Evolutionary conservation across 2,329 filamentous ascomycete species (phyloP).

Genomic region (Talaromyces sp.): DNA sequence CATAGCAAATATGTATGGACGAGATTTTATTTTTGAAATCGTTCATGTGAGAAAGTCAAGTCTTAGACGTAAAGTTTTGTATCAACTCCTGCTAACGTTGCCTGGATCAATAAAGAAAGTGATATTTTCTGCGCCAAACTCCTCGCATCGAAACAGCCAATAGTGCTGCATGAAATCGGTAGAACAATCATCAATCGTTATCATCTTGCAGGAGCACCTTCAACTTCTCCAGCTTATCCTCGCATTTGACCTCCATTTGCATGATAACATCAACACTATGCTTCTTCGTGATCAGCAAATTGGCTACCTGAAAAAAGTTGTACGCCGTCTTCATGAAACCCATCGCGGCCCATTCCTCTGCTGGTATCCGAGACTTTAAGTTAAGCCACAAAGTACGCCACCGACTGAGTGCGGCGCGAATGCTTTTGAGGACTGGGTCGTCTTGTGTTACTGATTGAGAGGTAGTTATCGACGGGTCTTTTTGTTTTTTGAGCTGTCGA

Average conservation of each 20-base stretch:
- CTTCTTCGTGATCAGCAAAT: constrained; percentile 41
- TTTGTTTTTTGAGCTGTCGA: constrained; percentile 11
- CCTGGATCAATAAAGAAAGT: not conserved
- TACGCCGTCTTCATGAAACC: constrained; percentile 43
- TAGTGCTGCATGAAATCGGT: not conserved
- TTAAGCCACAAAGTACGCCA: constrained; percentile 40
- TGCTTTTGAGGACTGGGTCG: constrained; percentile 29
- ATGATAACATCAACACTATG: constrained; percentile 44
- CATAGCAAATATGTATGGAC: too few relatives aligned
- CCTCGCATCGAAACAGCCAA: not conserved
- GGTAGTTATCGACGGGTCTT: not conserved
- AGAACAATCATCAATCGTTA: constrained; percentile 23
- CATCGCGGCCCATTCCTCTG: constrained; percentile 38
- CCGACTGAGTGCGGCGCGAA: constrained; percentile 34
- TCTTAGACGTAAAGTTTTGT: not conserved
- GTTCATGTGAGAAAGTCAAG: not conserved
- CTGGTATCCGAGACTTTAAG: constrained; percentile 30
- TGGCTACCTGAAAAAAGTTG: constrained; percentile 43
- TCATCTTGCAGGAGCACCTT: constrained; percentile 40
- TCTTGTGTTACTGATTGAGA: constrained; percentile 24
- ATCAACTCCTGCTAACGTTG: not conserved
- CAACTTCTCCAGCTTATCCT: constrained; percentile 42
- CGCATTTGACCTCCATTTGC: constrained; percentile 44
- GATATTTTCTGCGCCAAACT: not conserved
- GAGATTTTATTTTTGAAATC: too few relatives aligned